Evolutionary conservation across 805 yeast species (phyloP).

Genomic region (Metschnikowia hibisci): DNA sequence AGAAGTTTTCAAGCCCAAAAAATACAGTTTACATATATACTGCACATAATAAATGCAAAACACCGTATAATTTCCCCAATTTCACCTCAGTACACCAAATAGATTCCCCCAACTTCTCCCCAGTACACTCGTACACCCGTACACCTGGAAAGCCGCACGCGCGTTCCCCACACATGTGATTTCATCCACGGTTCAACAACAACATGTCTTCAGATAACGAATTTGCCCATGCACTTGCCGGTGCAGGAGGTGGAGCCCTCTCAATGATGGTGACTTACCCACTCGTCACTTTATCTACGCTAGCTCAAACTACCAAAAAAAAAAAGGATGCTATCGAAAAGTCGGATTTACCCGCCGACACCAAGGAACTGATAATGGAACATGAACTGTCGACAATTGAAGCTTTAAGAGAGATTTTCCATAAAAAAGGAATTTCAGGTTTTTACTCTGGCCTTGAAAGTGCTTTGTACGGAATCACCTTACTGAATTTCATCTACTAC

Average conservation of each 20-base stretch:
- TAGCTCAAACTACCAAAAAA: conserved; percentile 68
- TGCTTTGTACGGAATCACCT: conserved; percentile 79
- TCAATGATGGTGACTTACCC: conserved; percentile 89
- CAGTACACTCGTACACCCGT: too few relatives aligned
- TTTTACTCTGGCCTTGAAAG: conserved; percentile 84
- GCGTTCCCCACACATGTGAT: conserved; percentile 2
- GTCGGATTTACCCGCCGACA: not conserved
- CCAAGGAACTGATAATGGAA: not conserved
- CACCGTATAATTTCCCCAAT: too few relatives aligned
- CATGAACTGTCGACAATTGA: conserved; percentile 17
- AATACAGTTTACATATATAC: too few relatives aligned
- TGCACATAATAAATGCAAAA: too few relatives aligned
- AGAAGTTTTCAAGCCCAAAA: too few relatives aligned
- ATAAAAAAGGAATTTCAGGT: conserved; percentile 60
- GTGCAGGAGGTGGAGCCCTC: conserved; percentile 90
- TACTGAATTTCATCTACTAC: conserved; percentile 85
- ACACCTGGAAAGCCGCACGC: not conserved
- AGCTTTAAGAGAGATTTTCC: conserved; percentile 41
- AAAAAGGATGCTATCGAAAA: conserved; percentile 20
- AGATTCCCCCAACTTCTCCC: too few relatives aligned
- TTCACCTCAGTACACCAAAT: too few relatives aligned
- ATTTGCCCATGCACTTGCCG: conserved; percentile 87
- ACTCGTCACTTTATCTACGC: conserved; percentile 76
- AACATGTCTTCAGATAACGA: conserved; percentile 24
- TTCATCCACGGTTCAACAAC: not conserved